Evolutionary conservation across 2,329 filamentous ascomycete genomes (phyloP), one percentile per base, ranked within the genome.

Genomic region (Rasamsonia emersonii): DNA sequence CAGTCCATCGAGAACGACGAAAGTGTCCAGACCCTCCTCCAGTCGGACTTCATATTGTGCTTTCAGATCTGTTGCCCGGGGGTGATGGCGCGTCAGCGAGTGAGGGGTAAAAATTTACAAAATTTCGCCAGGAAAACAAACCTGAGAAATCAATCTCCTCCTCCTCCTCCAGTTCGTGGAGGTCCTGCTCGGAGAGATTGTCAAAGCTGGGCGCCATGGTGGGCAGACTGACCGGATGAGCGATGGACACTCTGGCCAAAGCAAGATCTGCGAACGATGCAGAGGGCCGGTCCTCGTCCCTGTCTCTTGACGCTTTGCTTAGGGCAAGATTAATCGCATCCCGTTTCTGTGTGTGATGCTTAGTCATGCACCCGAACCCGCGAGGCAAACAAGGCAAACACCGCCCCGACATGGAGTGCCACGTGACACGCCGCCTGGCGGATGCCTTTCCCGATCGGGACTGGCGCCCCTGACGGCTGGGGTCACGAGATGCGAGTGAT

Each of bases 11-110:
- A 96, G 76, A 41, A 96, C 88, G 44, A 98, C 83, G 55, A 98
- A 98, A 43, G 86, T 82, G 59, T 98, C 91, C 51, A 95, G 82
- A 37, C 91, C 91, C 62, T 93, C 85, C 61, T 98, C 91, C 45
- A 96, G 73, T 58, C 89, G 85, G 42, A 96, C 88, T 65, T 96
- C 86, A 59, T 88, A 95, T 64, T 93, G 86, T 61, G 93, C 88
- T 59, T 80, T 77, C 47, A 98, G 74, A 66, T 98, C 89, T 72
- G 42, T 35, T 37, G 26, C 35, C 30, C 15, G 21, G 28, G 37
- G 18, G 35, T 32, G 24, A 26, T 26, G 41, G 31, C 24, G 19
- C 23, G 37, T 44, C 28, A 42, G 42, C 37, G 41, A 45, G 24
- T 44, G 53, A 52, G 51, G 53, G 50, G 47, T 43, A 46, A 32